Evolutionary conservation across 2,329 filamentous ascomycete species (phyloP), one percentile per base, ranked within the genome.

Genomic region (Fusarium beomiforme): DNA sequence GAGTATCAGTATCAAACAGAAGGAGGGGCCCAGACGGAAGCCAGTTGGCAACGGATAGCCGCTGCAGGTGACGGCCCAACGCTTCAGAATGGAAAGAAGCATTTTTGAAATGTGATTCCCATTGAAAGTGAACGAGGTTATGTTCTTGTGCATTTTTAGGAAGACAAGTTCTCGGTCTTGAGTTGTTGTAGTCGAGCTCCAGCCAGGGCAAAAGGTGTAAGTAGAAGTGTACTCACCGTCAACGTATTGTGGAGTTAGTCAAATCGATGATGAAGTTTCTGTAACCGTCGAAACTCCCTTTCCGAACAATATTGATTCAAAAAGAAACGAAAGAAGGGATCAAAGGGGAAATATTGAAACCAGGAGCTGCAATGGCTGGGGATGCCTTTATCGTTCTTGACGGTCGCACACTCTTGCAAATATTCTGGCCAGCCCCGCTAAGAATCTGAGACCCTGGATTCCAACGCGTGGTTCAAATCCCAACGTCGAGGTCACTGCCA

Each of bases 361-460:
- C 51, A 69, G 51, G 64, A 50, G 67, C 23, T 67, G 67, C 44
- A 64, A 77, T 68, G 69, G 67, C 58, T 64, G 58, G 59, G 57
- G 59, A 70, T 69, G 54, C 60, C 74, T 77, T 77, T 77, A 75
- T 77, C 69, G 56, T 61, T 71, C 49, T 51, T 44, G 56, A 59
- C 42, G 41, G 69, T 67, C 43, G 56, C 53, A 67, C 65, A 58
- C 56, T 70, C 33, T 60, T 51, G 49, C 24, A 55, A 64, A 60
- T 64, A 61, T 34, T 58, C 63, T 65, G 61, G 50, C 67, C 70
- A 77, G 65, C 75, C 75, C 72, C 75, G 69, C 75, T 67, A 49
- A 70, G 59, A 58, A 61, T 72, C 67, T 76, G 68, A 77, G 71
- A 77, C 75, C 71, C 59, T 57, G 50, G 60, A 77, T 77, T 77